Base-by-base conservation (phyloP, 1,284 basidiomycete species). In the Blastosporella zonata region DNA sequence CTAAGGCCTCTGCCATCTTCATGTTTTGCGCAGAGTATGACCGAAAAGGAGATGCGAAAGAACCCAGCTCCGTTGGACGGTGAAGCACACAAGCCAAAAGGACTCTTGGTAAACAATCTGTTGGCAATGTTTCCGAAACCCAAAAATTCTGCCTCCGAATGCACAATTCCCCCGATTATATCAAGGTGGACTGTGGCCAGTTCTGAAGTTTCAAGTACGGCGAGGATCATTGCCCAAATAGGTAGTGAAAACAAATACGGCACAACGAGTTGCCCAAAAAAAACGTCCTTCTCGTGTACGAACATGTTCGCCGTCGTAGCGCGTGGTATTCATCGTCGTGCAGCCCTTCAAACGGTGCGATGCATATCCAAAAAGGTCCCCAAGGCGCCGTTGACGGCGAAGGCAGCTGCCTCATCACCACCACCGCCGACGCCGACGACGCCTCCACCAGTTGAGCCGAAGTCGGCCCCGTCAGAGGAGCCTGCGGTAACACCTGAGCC, bases 241-340 rank as follows among this genome's bases (percentile, higher is more conserved):
- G 27, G 39, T 29, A 12, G 39, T 41, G 25, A 40, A 31, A 41
- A 41, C 39, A 41, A 41, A 41, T 29, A 41, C 17, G 17, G 7
- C 39, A 41, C 28, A 41, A 41, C 39, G 25, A 20, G 9, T 2
- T 22, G 17, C 6, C 36, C 40, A 48, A 43, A 48, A 48, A 48
- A 44, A 43, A n/a, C 15, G 8, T 18, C 25, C 33, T 8, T 25
- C 12, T n/a, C 13, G 36, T 20, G 22, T 40, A 12, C 13, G 13
- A 28, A 27, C 37, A 58, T 58, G 56, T 55, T 58, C 47, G 53
- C 60, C 48, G 61, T 65, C 43, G 49, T 69, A 33, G 51, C 65
- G 6, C 65, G 69, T 56, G 63, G 66, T 40, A 56, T 67, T 47
- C 61, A 62, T 47, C 64, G 68, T 49, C 64, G 67, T 40, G 58